phyloP scores from a whole-genome alignment of 768 basidiomycete species.

The Omphalotus guepiniiformis region DNA sequence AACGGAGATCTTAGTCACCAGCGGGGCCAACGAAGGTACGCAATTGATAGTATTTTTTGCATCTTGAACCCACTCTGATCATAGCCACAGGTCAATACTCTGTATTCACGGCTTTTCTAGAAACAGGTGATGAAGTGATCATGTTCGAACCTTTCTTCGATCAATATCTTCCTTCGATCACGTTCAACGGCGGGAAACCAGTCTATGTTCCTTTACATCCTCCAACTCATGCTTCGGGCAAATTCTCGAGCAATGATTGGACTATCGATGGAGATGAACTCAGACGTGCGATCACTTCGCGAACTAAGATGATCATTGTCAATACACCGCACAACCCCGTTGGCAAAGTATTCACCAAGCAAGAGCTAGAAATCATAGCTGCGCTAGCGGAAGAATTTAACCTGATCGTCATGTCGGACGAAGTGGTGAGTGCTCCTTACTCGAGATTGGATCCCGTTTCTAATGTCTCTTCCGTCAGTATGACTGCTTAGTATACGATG shows the following conservation, averaged over 20 bases:
- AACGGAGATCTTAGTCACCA: constrained; percentile 88
- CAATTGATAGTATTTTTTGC: not conserved
- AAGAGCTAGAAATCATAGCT: constrained; percentile 84
- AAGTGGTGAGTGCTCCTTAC: constrained; percentile 66
- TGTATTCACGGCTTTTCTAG: constrained; percentile 87
- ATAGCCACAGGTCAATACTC: constrained; percentile 81
- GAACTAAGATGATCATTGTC: constrained; percentile 91
- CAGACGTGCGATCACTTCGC: constrained; percentile 77
- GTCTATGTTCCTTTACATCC: constrained; percentile 96
- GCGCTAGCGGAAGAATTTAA: constrained; percentile 88
- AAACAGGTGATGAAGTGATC: constrained; percentile 94
- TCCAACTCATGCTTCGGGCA: constrained; percentile 43
- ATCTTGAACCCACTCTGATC: constrained; percentile 1
- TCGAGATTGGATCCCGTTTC: not conserved
- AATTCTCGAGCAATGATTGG: constrained; percentile 75
- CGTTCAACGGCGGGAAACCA: constrained; percentile 90
- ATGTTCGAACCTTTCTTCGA: constrained; percentile 99
- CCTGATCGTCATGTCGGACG: constrained; percentile 89
- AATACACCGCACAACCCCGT: constrained; percentile 98
- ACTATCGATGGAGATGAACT: constrained; percentile 87
- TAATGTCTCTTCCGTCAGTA: constrained; percentile 48
- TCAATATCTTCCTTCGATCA: constrained; percentile 89
- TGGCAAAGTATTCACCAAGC: constrained; percentile 90
- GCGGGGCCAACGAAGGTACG: constrained; percentile 94
- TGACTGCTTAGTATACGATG: constrained; percentile 88